A percentile compares a stretch with the other conserved stretches of the same genome.
Evolutionary conservation across 2,329 filamentous ascomycete genomes (phyloP).

Genomic region (Paecilomyces niveus): DNA sequence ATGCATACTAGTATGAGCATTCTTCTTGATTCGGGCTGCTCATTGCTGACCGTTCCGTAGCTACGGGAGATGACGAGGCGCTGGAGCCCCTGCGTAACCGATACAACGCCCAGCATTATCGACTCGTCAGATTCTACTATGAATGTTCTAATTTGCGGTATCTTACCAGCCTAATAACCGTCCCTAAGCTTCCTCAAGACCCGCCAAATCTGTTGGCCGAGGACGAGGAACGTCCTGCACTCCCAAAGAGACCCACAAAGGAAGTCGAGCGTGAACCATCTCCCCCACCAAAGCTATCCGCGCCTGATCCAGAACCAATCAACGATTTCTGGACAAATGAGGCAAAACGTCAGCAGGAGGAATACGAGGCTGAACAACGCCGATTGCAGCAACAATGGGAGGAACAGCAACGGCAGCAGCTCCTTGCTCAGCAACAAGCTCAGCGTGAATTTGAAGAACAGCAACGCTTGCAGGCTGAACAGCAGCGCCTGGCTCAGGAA

Average conservation of each 20-base stretch:
- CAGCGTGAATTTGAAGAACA: slow-evolving; percentile 97
- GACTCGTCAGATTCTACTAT: slow-evolving; percentile 96
- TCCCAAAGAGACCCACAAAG: slow-evolving; percentile 67
- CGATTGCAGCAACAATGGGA: slow-evolving; percentile 83
- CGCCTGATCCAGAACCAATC: slow-evolving; percentile 82
- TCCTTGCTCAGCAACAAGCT: slow-evolving; percentile 74
- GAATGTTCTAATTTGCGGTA: slow-evolving; percentile 98
- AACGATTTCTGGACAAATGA: slow-evolving; percentile 98
- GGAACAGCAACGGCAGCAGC: slow-evolving; percentile 70
- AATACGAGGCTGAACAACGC: slow-evolving; percentile 90
- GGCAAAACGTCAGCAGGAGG: slow-evolving; percentile 80
- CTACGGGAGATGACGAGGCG: slow-evolving; percentile 88
- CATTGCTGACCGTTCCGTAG: slow-evolving; percentile 33
- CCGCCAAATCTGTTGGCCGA: slow-evolving; percentile 82
- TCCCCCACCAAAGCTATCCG: slow-evolving; percentile 57
- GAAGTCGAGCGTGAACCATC: slow-evolving; percentile 65
- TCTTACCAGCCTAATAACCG: slow-evolving; percentile 89
- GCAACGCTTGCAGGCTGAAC: slow-evolving; percentile 77
- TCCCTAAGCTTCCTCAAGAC: slow-evolving; percentile 91
- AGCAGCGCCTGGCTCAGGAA: slow-evolving; percentile 85
- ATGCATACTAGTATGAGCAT: slow-evolving; percentile 79
- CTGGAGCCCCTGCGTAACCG: slow-evolving; percentile 78
- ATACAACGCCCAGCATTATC: slow-evolving; percentile 94
- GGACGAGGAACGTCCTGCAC: slow-evolving; percentile 72
- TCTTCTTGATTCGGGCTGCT: slow-evolving; percentile 9